These are phyloP conservation scores for Lobosporangium transversale DNA, from an alignment of 192 early-diverging fungal species.

Conservation along the genomic window DNA sequence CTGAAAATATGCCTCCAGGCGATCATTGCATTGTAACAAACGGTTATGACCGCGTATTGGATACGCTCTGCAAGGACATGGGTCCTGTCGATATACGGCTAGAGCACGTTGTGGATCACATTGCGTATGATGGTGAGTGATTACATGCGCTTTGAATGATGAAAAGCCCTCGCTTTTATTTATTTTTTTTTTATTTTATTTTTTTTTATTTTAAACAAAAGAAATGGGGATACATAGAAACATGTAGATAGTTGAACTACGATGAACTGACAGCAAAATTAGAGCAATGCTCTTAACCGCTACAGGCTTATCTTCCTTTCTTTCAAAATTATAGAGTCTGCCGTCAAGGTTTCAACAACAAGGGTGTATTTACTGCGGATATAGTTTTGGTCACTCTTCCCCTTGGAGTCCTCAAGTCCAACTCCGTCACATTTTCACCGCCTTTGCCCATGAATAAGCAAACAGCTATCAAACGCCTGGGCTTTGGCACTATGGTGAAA, in stretches of 20 bases:
- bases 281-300: slow-evolving; percentile 43
- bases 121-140: slow-evolving; percentile 53
- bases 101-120: slow-evolving; percentile 45
- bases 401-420: slow-evolving; percentile 57
- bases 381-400: slow-evolving; percentile 57
- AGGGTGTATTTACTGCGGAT: slow-evolving; percentile 38
- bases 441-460: slow-evolving; percentile 50
- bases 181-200: no score
- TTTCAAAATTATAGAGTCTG: slow-evolving; percentile 27
- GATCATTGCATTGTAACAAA: slow-evolving; percentile 49
- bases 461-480: slow-evolving; percentile 47
- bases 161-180: no score
- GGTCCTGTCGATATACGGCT: slow-evolving; percentile 34
- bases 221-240: background rate
- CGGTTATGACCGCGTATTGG: slow-evolving; percentile 45
- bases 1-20: slow-evolving; percentile 45
- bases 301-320: slow-evolving; percentile 15
- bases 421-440: slow-evolving; percentile 46
- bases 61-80: slow-evolving; percentile 32
- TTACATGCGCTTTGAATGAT: background rate
- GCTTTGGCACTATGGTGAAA: slow-evolving; percentile 59
- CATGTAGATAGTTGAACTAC: slow-evolving; percentile 16
- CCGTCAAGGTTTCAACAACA: slow-evolving; percentile 47
- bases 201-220: no score
- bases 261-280: slow-evolving; percentile 16